Base-by-base conservation (phyloP, 768 basidiomycete genomes). In the Hericium rajendrae region DNA sequence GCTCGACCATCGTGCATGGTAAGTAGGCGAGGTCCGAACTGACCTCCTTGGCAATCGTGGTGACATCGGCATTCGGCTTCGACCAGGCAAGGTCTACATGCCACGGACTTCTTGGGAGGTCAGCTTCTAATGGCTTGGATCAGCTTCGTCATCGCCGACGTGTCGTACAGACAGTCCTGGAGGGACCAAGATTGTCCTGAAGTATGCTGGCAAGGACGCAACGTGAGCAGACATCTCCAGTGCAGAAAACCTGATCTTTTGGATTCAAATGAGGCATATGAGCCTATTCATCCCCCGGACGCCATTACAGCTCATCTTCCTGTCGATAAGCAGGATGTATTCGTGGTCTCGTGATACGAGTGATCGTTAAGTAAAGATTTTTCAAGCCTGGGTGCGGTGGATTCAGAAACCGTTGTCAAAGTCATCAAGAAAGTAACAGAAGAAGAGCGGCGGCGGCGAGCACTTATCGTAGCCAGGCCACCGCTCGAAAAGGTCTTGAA, bases 201-300 rank as follows among this genome's bases (percentile, higher is more conserved):
- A 79, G 60, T 79, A 80, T 57, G 81, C 79, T 0, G 82, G 82
- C 16, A 78, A 73, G 66, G 81, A 80, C 60, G 78, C 77, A 39
- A 73, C 71, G 68, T 70, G 51, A 52, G 68, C n/a, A 10, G 2
- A 20, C 10, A 26, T 20, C 16, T n/a, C 2, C 8, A 4, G 6
- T 15, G 6, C 15, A 46, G 43, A 46, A 22, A 40, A 18, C 48
- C 11, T 12, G 8, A 3, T 24, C 26, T 18, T 38, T 39, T 13
- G n/a, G n/a, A 12, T 3, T 51, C 28, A 49, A 71, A 69, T 11
- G 67, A 63, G 60, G 90, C 88, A 71, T 92, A 92, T 61, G 91
- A 91, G 24, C 88, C 88, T 2, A 91, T 97, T 52, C 94, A 95
- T 66, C 93, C 94, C 2, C 91, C 81, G 41, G 85, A 85, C 68